Base-by-base conservation (phyloP, 331 rosid genomes). In the Erythrophleum ivorense region DNA sequence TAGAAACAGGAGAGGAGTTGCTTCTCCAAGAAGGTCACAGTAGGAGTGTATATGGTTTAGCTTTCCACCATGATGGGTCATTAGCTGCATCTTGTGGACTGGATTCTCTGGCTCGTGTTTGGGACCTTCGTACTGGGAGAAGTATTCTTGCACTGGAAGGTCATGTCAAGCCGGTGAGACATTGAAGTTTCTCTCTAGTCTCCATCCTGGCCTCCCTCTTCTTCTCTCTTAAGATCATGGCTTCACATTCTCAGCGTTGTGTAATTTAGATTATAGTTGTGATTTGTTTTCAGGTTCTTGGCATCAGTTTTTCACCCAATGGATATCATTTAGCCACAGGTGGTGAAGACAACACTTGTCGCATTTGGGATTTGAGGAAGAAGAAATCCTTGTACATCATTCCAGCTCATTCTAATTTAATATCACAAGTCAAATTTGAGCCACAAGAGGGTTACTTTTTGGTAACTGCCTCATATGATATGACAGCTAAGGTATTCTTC, bases 1-100 rank as follows among this genome's bases (percentile, higher is more conserved):
- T 93, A 68, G 97, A 93, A 64, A 90, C 91, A 54, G 95, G 98
- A 64, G 97, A 82, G 66, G 99, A 96, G 85, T 84, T 96, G 90
- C 98, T 92, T 83, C 98, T 93, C 81, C 99, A 95, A 84, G 98
- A 96, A 88, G 98, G 99, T 50, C 99, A 96, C 72, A 93, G 98
- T 85, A 89, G 98, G 86, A 87, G 94, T 81, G 89, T 96, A 62
- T 94, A 91, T 75, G 94, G 91, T 45, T 88, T 96, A 78, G 91
- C 84, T 67, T 96, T 96, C 80, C 97, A 96, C 82, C 84, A 65
- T 19, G 98, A 96, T 85, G 99, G 99, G 81, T 96, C 99, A 14
- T 81, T 92, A 65, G 98, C 91, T 70, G 98, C 95, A 76, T 92
- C 99, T 75, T 92, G 95, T 86, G 99, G 98, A 66, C 89, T 91